Conservation (phyloP, 768 basidiomycete species). For the Kwoniella sp. region DNA sequence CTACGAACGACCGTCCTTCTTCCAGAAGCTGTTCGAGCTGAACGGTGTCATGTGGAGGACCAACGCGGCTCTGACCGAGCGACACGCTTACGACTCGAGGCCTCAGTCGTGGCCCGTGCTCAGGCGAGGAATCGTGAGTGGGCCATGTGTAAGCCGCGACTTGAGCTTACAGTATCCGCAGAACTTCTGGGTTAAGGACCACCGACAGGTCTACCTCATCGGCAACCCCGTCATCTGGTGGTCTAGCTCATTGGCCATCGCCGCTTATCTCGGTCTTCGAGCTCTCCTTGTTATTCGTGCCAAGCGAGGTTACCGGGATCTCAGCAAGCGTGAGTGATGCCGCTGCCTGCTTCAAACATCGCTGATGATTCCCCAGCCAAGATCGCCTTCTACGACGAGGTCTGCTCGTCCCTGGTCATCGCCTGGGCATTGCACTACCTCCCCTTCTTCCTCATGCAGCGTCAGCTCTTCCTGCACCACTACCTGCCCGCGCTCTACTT, state of each 20-base stretch:
- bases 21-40: slow-evolving; percentile 83
- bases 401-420: slow-evolving; percentile 85
- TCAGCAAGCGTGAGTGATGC: slow-evolving; percentile 71
- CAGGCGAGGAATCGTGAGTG: slow-evolving; percentile 82
- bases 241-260: slow-evolving; percentile 67
- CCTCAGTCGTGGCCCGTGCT: slow-evolving; percentile 87
- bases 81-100: slow-evolving; percentile 92
- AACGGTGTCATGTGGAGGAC: slow-evolving; percentile 96
- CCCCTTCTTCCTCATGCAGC: slow-evolving; percentile 95
- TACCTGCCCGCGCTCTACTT: slow-evolving; percentile 84
- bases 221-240: slow-evolving; percentile 96
- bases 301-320: slow-evolving; percentile 85
- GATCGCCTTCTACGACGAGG: slow-evolving; percentile 82
- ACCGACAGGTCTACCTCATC: slow-evolving; percentile 88
- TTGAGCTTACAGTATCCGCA: slow-evolving; percentile 39
- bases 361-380: slow-evolving; percentile 57
- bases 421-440: slow-evolving; percentile 92
- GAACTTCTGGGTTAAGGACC: slow-evolving; percentile 99
- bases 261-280: slow-evolving; percentile 64
- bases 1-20: slow-evolving; percentile 82
- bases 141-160: background rate
- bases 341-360: background rate
- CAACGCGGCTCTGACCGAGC: slow-evolving; percentile 90
- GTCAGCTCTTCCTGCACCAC: slow-evolving; percentile 96
- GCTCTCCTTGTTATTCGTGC: slow-evolving; percentile 78